Base-by-base conservation (phyloP, 116 monocot species). In the Cymodocea nodosa region DNA sequence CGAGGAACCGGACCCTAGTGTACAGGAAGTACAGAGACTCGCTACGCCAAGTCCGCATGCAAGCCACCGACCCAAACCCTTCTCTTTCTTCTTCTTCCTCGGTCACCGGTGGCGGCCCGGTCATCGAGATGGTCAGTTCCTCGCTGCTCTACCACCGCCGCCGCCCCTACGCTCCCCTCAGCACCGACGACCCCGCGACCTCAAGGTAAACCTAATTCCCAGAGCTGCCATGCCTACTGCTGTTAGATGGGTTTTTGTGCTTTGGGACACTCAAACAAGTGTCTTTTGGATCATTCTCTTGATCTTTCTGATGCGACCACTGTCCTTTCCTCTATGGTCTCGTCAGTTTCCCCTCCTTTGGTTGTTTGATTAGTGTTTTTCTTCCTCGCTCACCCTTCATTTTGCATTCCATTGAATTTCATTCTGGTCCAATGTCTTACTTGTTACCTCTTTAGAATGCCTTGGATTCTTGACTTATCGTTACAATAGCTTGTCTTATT, bases 1-100 rank as follows among this genome's bases (percentile, higher is more conserved):
- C 77, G 78, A 83, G 93, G 86, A 93, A 93, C 69, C 76, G 93
- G 62, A 93, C 93, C 48, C 85, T 77, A 12, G 53, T 89, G 36
- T 93, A 83, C 68, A 70, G 82, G 64, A 89, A 89, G 62, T 93
- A 93, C 74, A 77, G 93, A 20, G 93, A 89, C 65, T 85, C 89
- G 6, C 82, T 88, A 14, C 89, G 93, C 23, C 74, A 77, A 60
- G 92, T 93, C 25, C 74, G 85, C 52, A 71, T 7, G 8, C 52
- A 52, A 35, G 35, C 67, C 34, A 15, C 35, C 16, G 76, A 56
- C 6, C 0, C 53, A 48, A n/a, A 23, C 18, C 70, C 81, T n/a
- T 63, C 53, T 56, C 69, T 62, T 11, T 51, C 67, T 15, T 66
- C 51, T 51, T 76, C 83, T n/a, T 63, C 59, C 51, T 36, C 70